A percentile compares a stretch with the other conserved stretches of the same genome.
Evolutionary conservation across 495 filamentous ascomycete genomes (phyloP).

Genomic region (Saxophila tyrrhenica): DNA sequence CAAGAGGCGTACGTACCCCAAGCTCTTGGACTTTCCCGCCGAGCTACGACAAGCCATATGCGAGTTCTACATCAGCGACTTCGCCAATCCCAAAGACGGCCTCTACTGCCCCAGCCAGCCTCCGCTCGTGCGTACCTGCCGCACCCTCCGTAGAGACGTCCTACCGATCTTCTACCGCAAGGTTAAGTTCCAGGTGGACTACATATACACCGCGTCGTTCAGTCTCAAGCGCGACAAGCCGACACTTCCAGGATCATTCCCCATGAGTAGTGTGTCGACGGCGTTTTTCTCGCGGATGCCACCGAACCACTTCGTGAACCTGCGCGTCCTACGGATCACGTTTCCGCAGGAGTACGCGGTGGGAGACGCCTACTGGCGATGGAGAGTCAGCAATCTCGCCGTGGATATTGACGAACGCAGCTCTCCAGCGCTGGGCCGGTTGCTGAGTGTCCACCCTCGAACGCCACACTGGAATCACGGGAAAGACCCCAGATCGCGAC

Average conservation of each 20-base stretch:
- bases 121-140: neutral
- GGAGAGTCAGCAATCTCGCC: neutral
- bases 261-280: neutral
- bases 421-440: too few relatives aligned
- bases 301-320: neutral
- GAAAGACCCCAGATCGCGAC: too few relatives aligned
- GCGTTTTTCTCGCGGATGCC: neutral
- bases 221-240: constrained; percentile 1
- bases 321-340: neutral
- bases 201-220: neutral
- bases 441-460: too few relatives aligned
- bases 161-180: constrained; percentile 3
- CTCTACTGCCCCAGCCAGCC: neutral
- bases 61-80: neutral
- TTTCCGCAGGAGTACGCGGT: neutral
- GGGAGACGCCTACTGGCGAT: neutral
- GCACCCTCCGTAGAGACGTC: neutral
- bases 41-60: neutral
- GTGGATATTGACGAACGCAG: neutral
- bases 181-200: neutral
- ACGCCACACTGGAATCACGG: too few relatives aligned
- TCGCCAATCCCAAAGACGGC: neutral
- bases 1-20: neutral
- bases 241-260: too few relatives aligned
- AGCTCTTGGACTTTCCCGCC: neutral